Evolutionary conservation across 164 flowering plant genomes (phyloP).

Genomic region (Liriodendron chinense): DNA sequence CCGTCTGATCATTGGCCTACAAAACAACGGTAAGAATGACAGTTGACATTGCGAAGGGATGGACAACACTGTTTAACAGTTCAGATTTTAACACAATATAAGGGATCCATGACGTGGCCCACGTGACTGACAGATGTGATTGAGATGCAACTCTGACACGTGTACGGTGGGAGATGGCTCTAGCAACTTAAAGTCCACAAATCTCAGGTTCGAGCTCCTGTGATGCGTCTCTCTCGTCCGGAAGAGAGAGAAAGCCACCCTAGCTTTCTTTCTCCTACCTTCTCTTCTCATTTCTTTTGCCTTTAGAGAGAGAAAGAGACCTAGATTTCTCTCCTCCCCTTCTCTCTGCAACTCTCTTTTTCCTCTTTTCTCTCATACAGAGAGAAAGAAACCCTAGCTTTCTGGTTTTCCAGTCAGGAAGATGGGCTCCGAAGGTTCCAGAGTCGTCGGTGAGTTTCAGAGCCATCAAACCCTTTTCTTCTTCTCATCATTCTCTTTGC

Average conservation of each 20-base stretch:
- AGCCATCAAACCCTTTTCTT: conserved; percentile 1
- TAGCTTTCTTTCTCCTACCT: not conserved
- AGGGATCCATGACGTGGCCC: too few species aligned
- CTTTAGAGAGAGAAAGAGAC: not conserved
- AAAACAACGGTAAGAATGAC: too few species aligned
- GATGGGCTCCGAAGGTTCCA: conserved; percentile 45
- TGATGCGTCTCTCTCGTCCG: not conserved
- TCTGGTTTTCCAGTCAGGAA: not conserved
- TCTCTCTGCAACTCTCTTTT: not conserved
- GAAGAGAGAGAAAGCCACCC: not conserved
- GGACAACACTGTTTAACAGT: too few species aligned
- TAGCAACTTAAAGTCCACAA: too few species aligned
- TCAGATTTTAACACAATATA: too few species aligned
- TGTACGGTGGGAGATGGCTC: too few species aligned
- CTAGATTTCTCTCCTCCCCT: not conserved
- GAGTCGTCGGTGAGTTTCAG: conserved; percentile 40
- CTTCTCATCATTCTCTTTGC: not conserved
- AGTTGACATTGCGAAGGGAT: too few species aligned
- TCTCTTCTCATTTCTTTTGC: not conserved
- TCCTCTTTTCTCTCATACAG: too few species aligned
- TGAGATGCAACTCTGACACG: too few species aligned
- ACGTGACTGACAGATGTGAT: too few species aligned
- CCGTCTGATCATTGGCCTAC: too few species aligned
- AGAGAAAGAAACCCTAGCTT: conserved; percentile 15
- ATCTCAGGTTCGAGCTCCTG: not conserved